phyloP scores from a whole-genome alignment of 2,329 filamentous ascomycete species.

The Calonectria montana region DNA sequence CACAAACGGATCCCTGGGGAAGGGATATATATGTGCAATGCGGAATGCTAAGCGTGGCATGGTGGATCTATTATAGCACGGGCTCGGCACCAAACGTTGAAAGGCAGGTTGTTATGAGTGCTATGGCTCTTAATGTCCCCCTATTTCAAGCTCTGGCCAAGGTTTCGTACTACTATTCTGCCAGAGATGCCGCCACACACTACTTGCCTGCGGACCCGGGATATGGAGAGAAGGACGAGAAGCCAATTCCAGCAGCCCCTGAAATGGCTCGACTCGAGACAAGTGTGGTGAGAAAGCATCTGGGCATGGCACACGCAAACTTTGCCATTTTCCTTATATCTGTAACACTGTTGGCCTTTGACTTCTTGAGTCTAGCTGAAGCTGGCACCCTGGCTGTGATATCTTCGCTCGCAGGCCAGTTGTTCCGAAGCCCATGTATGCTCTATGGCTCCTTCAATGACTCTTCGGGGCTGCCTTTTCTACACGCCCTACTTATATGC shows the following conservation, averaged over 20 bases:
- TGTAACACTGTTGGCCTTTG: not conserved
- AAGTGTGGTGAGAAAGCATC: constrained; percentile 12
- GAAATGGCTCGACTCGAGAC: constrained; percentile 8
- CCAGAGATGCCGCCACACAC: constrained; percentile 24
- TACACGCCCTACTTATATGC: constrained; percentile 15
- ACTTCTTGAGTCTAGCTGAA: constrained; percentile 19
- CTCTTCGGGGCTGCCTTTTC: not conserved
- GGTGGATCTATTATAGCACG: constrained; percentile 4
- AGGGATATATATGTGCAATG: constrained; percentile 29
- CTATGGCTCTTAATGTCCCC: constrained; percentile 31
- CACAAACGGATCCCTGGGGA: constrained; percentile 33
- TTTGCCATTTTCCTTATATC: constrained; percentile 22
- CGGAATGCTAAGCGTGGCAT: constrained; percentile 12
- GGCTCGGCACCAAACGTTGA: not conserved
- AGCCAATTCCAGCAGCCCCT: constrained; percentile 6
- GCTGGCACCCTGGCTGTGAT: constrained; percentile 28
- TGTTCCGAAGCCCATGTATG: constrained; percentile 10
- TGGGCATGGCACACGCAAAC: constrained; percentile 19
- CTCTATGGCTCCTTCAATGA: constrained; percentile 11
- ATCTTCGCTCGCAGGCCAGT: constrained; percentile 27
- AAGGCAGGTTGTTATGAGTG: constrained; percentile 22
- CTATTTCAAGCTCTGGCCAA: constrained; percentile 31
- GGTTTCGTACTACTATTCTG: constrained; percentile 33
- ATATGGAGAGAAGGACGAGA: constrained; percentile 8
- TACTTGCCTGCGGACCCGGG: not conserved